These are phyloP conservation scores for Pseudopediastrum boryanum DNA, from an alignment of 139 green algal species.

Conservation along the genomic window DNA sequence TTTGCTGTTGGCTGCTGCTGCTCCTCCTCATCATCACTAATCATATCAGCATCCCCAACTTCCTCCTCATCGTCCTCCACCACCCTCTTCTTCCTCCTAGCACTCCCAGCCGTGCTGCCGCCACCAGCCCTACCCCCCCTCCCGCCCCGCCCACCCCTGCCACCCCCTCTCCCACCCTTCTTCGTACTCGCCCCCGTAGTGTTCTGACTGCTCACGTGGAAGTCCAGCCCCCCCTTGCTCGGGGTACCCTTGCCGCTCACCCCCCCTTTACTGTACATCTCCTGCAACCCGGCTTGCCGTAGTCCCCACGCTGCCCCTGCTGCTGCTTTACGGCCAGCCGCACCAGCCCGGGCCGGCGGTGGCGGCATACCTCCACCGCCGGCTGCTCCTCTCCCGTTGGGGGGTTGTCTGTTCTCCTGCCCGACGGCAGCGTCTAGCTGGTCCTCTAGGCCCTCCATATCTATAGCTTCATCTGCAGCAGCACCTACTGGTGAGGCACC, in stretches of 20 bases:
- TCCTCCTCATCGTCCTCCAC: neutral
- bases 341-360: neutral
- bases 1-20: no score
- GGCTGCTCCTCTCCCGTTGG: no score
- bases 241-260: neutral
- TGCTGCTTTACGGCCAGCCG: neutral
- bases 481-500: no score
- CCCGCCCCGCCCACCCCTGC: no score
- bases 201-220: neutral
- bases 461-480: no score
- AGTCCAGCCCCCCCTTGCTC: neutral
- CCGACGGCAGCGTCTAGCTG: no score
- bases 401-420: no score
- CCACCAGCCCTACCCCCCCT: no score
- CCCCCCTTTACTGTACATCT: no score
- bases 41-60: neutral
- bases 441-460: no score
- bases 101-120: constrained; percentile 12
- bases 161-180: neutral
- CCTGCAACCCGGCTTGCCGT: constrained; percentile 9
- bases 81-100: neutral
- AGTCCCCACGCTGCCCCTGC: neutral
- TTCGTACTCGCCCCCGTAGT: neutral
- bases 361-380: constrained; percentile 17
- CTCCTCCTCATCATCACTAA: constrained; percentile 1